phyloP scores from a whole-genome alignment of 805 yeast genomes.

The Kluyveromyces dobzhanskii region DNA sequence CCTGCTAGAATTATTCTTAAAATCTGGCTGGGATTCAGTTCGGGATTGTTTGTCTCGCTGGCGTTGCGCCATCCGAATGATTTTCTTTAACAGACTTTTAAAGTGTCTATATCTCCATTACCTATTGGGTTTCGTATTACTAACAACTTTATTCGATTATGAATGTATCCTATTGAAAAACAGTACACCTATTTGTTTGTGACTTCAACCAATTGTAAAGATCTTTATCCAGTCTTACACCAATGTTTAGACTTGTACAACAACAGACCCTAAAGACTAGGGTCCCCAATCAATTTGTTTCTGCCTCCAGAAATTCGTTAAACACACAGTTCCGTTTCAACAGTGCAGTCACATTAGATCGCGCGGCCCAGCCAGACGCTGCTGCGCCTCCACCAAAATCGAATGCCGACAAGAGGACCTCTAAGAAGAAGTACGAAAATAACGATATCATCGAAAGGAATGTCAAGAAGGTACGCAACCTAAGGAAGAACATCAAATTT shows the following conservation, averaged over 20 bases:
- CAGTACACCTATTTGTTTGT: no score
- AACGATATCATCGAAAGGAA: slow-evolving; percentile 9
- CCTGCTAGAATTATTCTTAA: no score
- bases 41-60: no score
- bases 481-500: slow-evolving; percentile 14
- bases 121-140: no score
- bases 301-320: slow-evolving; percentile 30
- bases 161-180: no score
- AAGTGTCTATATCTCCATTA: no score
- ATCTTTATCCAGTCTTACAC: neutral
- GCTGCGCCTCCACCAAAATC: slow-evolving; percentile 6
- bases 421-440: neutral
- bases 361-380: slow-evolving; percentile 12
- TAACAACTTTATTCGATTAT: no score
- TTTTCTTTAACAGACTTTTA: no score
- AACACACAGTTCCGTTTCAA: slow-evolving; percentile 33
- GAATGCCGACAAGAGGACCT: neutral
- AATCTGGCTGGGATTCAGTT: no score
- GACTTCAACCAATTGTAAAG: no score
- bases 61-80: no score
- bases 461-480: slow-evolving; percentile 25
- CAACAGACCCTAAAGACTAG: slow-evolving; percentile 31
- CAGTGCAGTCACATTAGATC: slow-evolving; percentile 28
- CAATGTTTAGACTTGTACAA: slow-evolving; percentile 29
- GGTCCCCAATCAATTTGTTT: slow-evolving; percentile 33